Percentiles rank a stretch among this genome's conserved stretches.
Conservation (phyloP, 208 protist genomes). For the Wallacemonas sp. region DNA sequence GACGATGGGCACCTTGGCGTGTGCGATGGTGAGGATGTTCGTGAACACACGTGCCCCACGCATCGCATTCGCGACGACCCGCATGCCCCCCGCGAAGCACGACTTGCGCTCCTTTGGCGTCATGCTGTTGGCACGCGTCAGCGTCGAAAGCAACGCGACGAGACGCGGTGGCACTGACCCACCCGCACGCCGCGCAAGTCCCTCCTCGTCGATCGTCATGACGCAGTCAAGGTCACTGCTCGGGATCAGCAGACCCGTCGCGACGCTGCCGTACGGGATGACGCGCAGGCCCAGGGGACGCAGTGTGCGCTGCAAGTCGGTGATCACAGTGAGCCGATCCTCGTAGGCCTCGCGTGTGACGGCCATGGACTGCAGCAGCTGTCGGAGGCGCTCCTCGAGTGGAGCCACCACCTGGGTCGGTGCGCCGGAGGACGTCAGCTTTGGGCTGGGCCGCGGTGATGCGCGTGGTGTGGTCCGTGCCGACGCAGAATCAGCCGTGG, state of each 20-base stretch:
- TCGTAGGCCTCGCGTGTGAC: slow-evolving; percentile 33
- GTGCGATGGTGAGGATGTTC: slow-evolving; percentile 41
- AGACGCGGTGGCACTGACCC: slow-evolving; percentile 12
- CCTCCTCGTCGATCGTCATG: slow-evolving; percentile 25
- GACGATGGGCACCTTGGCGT: slow-evolving; percentile 83
- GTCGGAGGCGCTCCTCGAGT: slow-evolving; percentile 46
- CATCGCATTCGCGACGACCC: slow-evolving; percentile 47
- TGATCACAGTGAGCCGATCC: slow-evolving; percentile 37
- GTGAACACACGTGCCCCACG: slow-evolving; percentile 37
- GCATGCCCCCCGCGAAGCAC: slow-evolving; percentile 29
- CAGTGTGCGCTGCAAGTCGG: slow-evolving; percentile 40
- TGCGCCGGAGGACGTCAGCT: background rate
- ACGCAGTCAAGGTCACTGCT: slow-evolving; percentile 87
- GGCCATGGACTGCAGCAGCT: slow-evolving; percentile 48
- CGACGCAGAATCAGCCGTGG: background rate
- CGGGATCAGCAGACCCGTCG: slow-evolving; percentile 69
- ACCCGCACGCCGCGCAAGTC: background rate
- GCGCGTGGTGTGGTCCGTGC: background rate
- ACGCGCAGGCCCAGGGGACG: slow-evolving; percentile 33
- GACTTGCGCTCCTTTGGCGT: slow-evolving; percentile 18
- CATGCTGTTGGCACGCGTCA: slow-evolving; percentile 11
- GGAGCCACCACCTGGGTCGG: slow-evolving; percentile 6
- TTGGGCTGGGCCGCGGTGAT: slow-evolving; percentile 1
- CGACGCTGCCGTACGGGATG: slow-evolving; percentile 76
- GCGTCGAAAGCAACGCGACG: slow-evolving; percentile 11